Base-by-base conservation (phyloP, 2,329 filamentous ascomycete genomes). In the Epichloe sp. region DNA sequence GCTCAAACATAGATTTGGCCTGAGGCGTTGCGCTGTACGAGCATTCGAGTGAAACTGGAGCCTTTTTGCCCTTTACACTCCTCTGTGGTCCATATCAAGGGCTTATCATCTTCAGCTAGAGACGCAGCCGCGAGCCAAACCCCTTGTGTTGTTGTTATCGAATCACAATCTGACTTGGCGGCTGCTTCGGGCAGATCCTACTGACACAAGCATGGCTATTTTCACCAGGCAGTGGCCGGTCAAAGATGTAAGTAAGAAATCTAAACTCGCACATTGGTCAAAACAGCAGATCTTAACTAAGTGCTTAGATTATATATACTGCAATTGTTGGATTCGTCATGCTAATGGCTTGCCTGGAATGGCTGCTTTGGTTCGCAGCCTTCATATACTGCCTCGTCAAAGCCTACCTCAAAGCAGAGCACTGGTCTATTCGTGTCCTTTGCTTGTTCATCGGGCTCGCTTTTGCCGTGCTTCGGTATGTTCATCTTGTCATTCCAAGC, bases 351-450 rank as follows among this genome's bases (percentile, higher is more conserved):
- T 75, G 89, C 34, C 73, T 97, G 8, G 91, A 97, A 70, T 97
- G 93, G 89, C 82, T 95, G 54, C 78, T 97, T 14, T 96, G 90
- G 88, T 76, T 97, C 41, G 82, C 85, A n/a, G 89, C 91, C 3
- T 97, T 97, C 63, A 64, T 93, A 55, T 97, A 96, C 68, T 97
- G 91, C 64, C 73, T 96, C 1, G 71, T 82, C 62, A 95, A 96
- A 65, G 89, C 91, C 34, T 95, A 85, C 61, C 74, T 80, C 56
- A 97, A 97, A 66, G 89, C 91, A 19, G 88, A 95, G 60, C 85
- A 88, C 63, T 89, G 86, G 81, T 88, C 85, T 43, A 86, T 94
- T 54, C 80, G 80, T 53, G 67, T 90, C 5, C 73, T 97, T 47
- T 84, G 88, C n/a, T 68, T 90, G 8, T 59, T 90, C 19, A 83